phyloP scores from a whole-genome alignment of 495 filamentous ascomycete species.

The Daldinia grandis region DNA sequence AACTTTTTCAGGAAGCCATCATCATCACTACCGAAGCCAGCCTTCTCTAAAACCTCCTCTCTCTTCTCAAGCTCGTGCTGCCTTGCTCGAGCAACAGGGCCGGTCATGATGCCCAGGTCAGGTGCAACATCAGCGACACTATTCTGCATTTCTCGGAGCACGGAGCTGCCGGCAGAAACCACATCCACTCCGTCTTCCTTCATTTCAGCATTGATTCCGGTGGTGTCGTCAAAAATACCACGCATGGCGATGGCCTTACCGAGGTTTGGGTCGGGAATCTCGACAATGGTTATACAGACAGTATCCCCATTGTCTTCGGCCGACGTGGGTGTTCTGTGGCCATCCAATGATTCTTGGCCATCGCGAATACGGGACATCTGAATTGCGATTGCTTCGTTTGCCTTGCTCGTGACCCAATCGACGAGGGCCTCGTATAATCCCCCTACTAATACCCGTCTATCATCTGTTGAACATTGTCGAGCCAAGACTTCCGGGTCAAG shows the following conservation, averaged over 20 bases:
- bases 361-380: slow-evolving; percentile 71
- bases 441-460: slow-evolving; percentile 81
- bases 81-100: slow-evolving; percentile 70
- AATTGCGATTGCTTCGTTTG: slow-evolving; percentile 84
- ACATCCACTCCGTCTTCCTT: slow-evolving; percentile 88
- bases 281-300: slow-evolving; percentile 86
- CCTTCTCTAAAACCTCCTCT: slow-evolving; percentile 85
- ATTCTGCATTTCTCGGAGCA: slow-evolving; percentile 83
- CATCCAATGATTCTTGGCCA: slow-evolving; percentile 70
- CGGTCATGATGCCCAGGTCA: slow-evolving; percentile 79
- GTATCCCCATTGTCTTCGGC: slow-evolving; percentile 79
- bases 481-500: slow-evolving; percentile 86
- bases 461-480: slow-evolving; percentile 79
- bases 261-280: slow-evolving; percentile 80
- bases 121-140: slow-evolving; percentile 80
- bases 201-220: slow-evolving; percentile 98
- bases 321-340: slow-evolving; percentile 65
- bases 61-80: slow-evolving; percentile 82
- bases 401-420: slow-evolving; percentile 89
- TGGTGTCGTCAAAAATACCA: slow-evolving; percentile 86
- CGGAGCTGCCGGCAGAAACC: slow-evolving; percentile 72
- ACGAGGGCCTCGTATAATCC: slow-evolving; percentile 94
- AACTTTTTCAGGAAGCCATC: slow-evolving; percentile 84
- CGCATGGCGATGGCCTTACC: slow-evolving; percentile 87
- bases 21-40: slow-evolving; percentile 78